These are phyloP conservation scores for Plantago coronopus DNA, from an alignment of 305 asterid genomes.

Conservation along the genomic window DNA sequence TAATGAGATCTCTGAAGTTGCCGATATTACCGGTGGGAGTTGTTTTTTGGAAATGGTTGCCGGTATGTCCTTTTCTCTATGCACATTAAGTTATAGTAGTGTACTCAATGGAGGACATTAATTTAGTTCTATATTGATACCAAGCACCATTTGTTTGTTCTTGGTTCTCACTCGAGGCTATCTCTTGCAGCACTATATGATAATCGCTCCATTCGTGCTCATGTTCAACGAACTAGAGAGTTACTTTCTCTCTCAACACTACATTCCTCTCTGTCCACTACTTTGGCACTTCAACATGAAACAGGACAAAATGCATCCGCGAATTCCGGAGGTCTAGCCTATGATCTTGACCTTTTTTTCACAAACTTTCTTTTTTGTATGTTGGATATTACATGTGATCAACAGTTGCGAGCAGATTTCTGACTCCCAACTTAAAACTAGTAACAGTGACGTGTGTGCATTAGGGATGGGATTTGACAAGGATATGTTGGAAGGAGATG, in stretches of 20 bases:
- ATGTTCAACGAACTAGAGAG: conserved; percentile 76
- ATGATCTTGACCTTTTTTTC: conserved; percentile 9
- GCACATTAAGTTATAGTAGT: conserved; percentile 19
- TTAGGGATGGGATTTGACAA: too few relatives aligned
- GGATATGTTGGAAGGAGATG: too few relatives aligned
- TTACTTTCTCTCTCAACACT: conserved; percentile 63
- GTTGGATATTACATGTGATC: conserved; percentile 6
- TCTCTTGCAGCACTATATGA: conserved; percentile 70
- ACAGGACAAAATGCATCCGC: conserved; percentile 36
- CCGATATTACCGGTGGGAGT: conserved; percentile 70
- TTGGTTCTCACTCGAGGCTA: conserved; percentile 22
- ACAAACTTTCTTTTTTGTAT: conserved; percentile 11
- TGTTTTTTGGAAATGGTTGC: conserved; percentile 83
- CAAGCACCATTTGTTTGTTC: not conserved
- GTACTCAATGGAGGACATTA: conserved; percentile 2
- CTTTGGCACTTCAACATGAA: conserved; percentile 74
- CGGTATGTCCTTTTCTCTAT: conserved; percentile 39
- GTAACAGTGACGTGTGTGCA: too few relatives aligned
- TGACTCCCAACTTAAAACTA: too few relatives aligned
- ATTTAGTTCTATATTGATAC: too few relatives aligned
- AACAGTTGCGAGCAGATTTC: conserved; percentile 3
- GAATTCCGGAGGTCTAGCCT: conserved; percentile 52
- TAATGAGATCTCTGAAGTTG: conserved; percentile 82
- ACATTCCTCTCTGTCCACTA: conserved; percentile 76
- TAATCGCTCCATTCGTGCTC: conserved; percentile 86